Evolutionary conservation across 331 rosid species (phyloP).

Genomic region (Malus hybrid): DNA sequence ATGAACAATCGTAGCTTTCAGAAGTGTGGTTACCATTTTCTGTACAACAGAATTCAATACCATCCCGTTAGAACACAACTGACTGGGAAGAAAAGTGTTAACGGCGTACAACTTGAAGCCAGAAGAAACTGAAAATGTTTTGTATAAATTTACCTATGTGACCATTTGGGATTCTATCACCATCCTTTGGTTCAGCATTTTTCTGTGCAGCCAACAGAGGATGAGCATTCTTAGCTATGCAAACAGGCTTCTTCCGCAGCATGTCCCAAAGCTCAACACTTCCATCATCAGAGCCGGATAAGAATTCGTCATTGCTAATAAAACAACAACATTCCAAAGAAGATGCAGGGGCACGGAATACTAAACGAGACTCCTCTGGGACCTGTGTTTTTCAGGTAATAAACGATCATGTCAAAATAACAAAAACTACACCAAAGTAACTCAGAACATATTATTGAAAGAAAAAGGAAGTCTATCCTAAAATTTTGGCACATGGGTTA

Average conservation of each 20-base stretch:
- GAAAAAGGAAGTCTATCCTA: not conserved
- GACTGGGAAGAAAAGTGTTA: not conserved
- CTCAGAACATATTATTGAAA: not conserved
- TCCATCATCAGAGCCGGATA: slow-evolving; percentile 90
- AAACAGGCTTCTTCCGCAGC: slow-evolving; percentile 72
- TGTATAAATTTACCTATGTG: slow-evolving; percentile 39
- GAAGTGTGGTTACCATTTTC: slow-evolving; percentile 51
- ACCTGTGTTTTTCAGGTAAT: slow-evolving; percentile 48
- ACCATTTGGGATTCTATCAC: slow-evolving; percentile 53
- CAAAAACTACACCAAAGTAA: not conserved
- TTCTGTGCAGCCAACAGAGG: slow-evolving; percentile 29
- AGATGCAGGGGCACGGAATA: slow-evolving; percentile 81
- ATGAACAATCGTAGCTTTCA: slow-evolving; percentile 30
- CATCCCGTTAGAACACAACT: slow-evolving; percentile 12
- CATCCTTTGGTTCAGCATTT: slow-evolving; percentile 33
- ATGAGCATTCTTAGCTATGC: slow-evolving; percentile 76
- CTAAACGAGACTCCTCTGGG: slow-evolving; percentile 84
- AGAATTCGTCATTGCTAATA: slow-evolving; percentile 67
- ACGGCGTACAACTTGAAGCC: not conserved
- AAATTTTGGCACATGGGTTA: not conserved
- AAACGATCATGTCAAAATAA: not conserved
- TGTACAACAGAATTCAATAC: slow-evolving; percentile 28
- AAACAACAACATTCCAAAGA: slow-evolving; percentile 87
- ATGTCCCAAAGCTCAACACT: slow-evolving; percentile 76
- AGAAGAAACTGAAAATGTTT: not conserved